Conservation (phyloP, 2,329 filamentous ascomycete genomes). For the Rhinocladiella similis region DNA sequence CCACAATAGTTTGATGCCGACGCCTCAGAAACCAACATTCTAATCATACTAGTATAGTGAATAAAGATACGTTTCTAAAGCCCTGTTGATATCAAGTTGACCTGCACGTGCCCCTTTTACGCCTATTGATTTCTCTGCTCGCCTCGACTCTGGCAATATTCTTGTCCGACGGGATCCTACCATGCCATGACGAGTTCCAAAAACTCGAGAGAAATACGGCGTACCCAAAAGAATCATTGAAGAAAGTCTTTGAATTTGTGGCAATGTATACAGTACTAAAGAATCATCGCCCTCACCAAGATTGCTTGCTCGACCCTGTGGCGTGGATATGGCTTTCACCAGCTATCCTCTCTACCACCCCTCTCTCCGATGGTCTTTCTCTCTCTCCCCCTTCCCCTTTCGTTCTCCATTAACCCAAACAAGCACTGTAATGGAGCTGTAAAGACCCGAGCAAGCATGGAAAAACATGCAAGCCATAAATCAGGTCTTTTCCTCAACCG, state of each 20-base stretch:
- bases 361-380: neutral
- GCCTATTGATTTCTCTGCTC: too few species aligned
- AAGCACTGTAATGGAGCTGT: neutral
- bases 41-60: too few species aligned
- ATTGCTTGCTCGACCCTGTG: neutral
- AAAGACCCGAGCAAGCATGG: neutral
- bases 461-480: conserved; percentile 7
- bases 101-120: neutral
- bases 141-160: too few species aligned
- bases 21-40: too few species aligned
- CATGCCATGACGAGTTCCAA: too few species aligned
- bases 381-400: neutral
- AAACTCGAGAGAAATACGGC: too few species aligned
- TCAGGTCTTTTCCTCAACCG: neutral
- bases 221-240: neutral
- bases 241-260: neutral
- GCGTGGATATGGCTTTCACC: neutral
- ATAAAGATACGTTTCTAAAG: too few species aligned
- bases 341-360: neutral
- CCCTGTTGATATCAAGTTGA: neutral
- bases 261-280: conserved; percentile 23
- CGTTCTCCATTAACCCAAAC: neutral
- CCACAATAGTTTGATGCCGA: too few species aligned
- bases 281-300: neutral
- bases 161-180: too few species aligned